Evolutionary conservation across 2,329 filamentous ascomycete species (phyloP).

Genomic region (Tothia fuscella): DNA sequence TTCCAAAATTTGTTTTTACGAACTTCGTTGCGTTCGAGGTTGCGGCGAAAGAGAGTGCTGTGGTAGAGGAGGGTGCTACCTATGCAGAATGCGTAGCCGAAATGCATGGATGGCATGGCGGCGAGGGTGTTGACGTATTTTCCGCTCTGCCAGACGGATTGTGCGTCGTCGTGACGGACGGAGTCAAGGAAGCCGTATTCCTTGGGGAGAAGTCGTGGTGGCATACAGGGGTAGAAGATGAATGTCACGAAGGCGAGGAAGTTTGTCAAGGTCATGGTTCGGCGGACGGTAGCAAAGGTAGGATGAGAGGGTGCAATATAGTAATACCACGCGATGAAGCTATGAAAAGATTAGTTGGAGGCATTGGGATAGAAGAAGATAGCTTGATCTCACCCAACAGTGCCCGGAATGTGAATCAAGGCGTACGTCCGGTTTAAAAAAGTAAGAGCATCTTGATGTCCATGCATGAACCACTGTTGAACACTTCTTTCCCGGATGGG

Average conservation of each 20-base stretch:
- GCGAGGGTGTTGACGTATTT: constrained; percentile 35
- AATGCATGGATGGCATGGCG: constrained; percentile 41
- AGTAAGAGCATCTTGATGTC: constrained; percentile 41
- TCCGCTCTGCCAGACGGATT: constrained; percentile 35
- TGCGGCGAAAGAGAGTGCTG: constrained; percentile 32
- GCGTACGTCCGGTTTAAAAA: constrained; percentile 48
- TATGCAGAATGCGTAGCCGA: constrained; percentile 43
- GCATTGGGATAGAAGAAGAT: not conserved
- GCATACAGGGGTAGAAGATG: constrained; percentile 42
- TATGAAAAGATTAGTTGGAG: constrained; percentile 18
- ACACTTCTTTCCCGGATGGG: constrained; percentile 40
- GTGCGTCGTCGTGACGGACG: constrained; percentile 34
- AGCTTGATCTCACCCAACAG: constrained; percentile 36
- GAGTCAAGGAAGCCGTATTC: constrained; percentile 36
- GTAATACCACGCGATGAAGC: constrained; percentile 54
- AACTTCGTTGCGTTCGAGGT: constrained; percentile 30
- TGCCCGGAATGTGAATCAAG: constrained; percentile 48
- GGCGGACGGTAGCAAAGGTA: constrained; percentile 31
- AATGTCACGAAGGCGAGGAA: constrained; percentile 41
- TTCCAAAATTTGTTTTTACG: constrained; percentile 31
- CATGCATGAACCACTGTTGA: constrained; percentile 45
- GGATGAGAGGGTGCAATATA: constrained; percentile 41
- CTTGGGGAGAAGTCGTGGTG: constrained; percentile 34
- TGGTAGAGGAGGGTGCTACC: constrained; percentile 42
- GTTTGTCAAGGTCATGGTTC: constrained; percentile 39